Base-by-base conservation (phyloP, 306 rosid genomes). In the Medicago arabica region DNA sequence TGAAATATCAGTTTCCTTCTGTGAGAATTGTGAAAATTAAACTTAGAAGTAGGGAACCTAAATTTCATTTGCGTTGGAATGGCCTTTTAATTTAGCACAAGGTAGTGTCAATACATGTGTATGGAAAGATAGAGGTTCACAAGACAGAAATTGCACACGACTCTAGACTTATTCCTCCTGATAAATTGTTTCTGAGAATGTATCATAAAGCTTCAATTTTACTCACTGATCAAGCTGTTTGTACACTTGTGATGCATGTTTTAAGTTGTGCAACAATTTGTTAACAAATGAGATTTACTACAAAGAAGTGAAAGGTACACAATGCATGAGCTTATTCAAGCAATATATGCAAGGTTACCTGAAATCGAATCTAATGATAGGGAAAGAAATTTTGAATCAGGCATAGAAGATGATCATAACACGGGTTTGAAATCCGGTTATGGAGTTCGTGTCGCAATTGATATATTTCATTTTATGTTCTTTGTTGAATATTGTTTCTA, bases 381-480 rank as follows among this genome's bases (percentile, higher is more conserved):
- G 0, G 89, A 66, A n/a, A 85, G 75, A 8, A 84, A 80, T 59
- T 81, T 84, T 0, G 88, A 87, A 36, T 85, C 89, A 0, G 97
- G 89, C 6, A 53, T 51, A 1, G 92, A 90, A 53, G 89, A 19
- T 4, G 78, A 55, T 16, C 81, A 66, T 1, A 80, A 53, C 1
- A 70, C 31, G 7, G 43, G 8, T 76, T 21, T 69, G 81, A 88
- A 86, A 47, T 60, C 64, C 5, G 92, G 91, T 9, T 92, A 89
- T 44, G 97, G 97, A 0, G 66, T 87, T 76, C 88, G 91, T 54
- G 85, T 89, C 16, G 93, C 91, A 11, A 85, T 84, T 13, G 99
- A 92, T 62, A 86, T 89, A 13, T 95, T 95, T 58, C 96, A 88
- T 17, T 95, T 95, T 95, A 62, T 92, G 97, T 67, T 95, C 99